Base-by-base conservation (phyloP, 202 grass and related monocot species). In the Schoenoplectus tabernaemontani region DNA sequence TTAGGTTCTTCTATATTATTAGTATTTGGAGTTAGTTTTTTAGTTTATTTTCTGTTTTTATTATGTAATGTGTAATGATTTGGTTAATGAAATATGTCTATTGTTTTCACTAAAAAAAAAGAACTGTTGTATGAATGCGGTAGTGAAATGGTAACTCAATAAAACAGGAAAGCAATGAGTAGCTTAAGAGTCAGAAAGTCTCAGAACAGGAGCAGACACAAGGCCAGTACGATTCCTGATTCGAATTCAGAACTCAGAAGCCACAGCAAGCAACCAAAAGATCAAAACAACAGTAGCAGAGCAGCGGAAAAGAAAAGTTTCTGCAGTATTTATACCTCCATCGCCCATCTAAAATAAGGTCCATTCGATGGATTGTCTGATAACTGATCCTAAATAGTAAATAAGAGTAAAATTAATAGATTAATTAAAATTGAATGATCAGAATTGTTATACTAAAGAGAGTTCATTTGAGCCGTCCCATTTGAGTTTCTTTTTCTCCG, bases 191-290 rank as follows among this genome's bases (percentile, higher is more conserved):
- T 78, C 37, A 78, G 75, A 60, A 32, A 39, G 46, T 53, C 32
- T 59, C 50, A 59, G 33, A 78, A 48, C n/a, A 43, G 61, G 53
- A 59, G 75, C 53, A 59, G 73, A 53, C 4, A 50, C 73, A 57
- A n/a, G 15, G 15, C 30, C 75, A 78, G 76, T 60, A 78, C 76
- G 56, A 61, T 61, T 78, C 56, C 57, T 78, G 51, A 26, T 61
- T 34, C 36, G 56, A 78, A 59, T 74, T 76, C 71, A 76, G 71
- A 76, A 51, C 19, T 68, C 46, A 54, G 70, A 74, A 74, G 34
- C 6, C 70, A 32, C 15, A 10, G 19, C 48, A 19, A 56, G 51
- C 51, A 56, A 56, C 46, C 26, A 74, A 74, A 53, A 3, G 70
- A 74, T 53, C 70, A 74, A 72, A 69, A 69, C 65, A 44, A 74